These are phyloP conservation scores for Lactarius sp. DNA, from an alignment of 768 basidiomycete genomes.

Conservation along the genomic window DNA sequence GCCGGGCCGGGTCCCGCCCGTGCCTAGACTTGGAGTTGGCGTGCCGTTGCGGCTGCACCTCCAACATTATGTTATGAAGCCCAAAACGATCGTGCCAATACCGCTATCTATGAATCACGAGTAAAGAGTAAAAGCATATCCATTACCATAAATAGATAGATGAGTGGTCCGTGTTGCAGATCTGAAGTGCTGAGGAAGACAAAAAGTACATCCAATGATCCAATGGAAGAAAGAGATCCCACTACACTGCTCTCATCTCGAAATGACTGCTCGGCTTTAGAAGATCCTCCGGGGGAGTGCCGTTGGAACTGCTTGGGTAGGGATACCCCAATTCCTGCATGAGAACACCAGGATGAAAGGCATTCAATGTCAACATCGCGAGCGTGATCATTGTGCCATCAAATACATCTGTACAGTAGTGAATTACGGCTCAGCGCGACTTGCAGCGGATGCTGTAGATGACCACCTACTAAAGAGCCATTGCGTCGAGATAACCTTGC, in stretches of 20 bases:
- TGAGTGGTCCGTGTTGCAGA: background rate
- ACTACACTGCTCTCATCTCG: background rate
- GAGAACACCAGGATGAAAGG: slow-evolving; percentile 18
- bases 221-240: background rate
- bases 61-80: background rate
- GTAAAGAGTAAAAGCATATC: background rate
- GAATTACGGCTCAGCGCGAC: background rate
- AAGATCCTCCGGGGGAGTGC: background rate
- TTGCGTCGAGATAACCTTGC: slow-evolving; percentile 17
- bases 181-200: background rate
- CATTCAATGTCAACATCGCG: slow-evolving; percentile 18
- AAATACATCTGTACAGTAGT: slow-evolving; percentile 10
- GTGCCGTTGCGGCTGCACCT: too few species aligned
- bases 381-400: slow-evolving; percentile 20
- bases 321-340: background rate
- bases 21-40: too few species aligned
- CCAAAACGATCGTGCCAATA: background rate
- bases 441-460: background rate
- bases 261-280: background rate
- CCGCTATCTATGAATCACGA: background rate
- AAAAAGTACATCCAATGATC: background rate
- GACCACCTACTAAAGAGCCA: slow-evolving; percentile 16
- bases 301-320: background rate
- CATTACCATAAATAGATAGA: background rate
- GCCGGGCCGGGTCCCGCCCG: too few species aligned